These are phyloP conservation scores for Exophiala dermatitidis DNA, from an alignment of 2,329 filamentous ascomycete genomes.

Conservation along the genomic window DNA sequence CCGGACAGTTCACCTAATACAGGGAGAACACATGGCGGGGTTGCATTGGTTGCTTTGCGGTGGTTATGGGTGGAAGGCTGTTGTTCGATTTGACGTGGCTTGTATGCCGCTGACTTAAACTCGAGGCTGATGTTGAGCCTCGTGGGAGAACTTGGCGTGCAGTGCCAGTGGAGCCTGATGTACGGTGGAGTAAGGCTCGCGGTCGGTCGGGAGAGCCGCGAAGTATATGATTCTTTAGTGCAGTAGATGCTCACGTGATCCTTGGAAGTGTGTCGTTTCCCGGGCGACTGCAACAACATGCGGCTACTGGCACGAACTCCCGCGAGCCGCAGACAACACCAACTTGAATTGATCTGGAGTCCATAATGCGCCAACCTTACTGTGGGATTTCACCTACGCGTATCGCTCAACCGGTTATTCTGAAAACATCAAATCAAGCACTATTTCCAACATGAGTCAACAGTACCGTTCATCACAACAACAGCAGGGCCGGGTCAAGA, in stretches of 20 bases:
- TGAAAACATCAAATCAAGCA: conserved; percentile 31
- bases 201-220: background rate
- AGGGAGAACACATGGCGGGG: background rate
- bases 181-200: background rate
- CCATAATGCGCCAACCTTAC: too few relatives aligned
- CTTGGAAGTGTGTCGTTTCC: background rate
- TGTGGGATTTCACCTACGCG: background rate
- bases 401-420: background rate
- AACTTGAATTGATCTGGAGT: too few relatives aligned
- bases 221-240: background rate
- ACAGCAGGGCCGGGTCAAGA: conserved; percentile 42
- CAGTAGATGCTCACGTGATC: background rate
- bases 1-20: background rate
- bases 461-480: conserved; percentile 42
- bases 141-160: background rate
- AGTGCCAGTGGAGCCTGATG: background rate
- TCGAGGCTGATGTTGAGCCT: background rate
- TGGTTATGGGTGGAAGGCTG: background rate
- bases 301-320: too few relatives aligned
- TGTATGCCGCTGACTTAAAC: background rate
- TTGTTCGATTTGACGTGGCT: background rate
- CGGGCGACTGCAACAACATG: background rate
- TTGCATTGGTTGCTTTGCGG: background rate
- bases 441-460: conserved; percentile 45
- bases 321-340: too few relatives aligned